Base-by-base conservation (phyloP, 2,329 filamentous ascomycete genomes). In the Fusarium sp. region DNA sequence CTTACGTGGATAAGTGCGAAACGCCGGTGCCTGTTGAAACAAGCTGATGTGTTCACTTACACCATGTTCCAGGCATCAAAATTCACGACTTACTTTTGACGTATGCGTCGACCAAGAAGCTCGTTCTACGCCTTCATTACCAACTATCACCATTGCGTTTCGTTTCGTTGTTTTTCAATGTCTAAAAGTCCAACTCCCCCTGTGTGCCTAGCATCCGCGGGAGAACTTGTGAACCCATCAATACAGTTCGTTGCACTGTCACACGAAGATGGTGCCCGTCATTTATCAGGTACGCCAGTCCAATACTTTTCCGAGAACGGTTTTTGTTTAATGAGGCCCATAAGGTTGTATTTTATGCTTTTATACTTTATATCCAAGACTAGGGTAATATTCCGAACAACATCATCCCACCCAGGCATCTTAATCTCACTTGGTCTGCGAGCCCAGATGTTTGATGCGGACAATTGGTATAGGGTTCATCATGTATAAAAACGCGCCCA, bases 1-100 rank as follows among this genome's bases (percentile, higher is more conserved):
- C 18, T 43, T 59, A 24, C 57, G 52, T 67, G 57, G 62, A 63
- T 58, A 26, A 22, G 15, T 49, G 33, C 42, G 52, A 58, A 49
- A 46, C 46, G 14, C 44, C 20, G 66, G 39, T 59, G 66, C 66
- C 62, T 63, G 18, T 52, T 18, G 28, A 68, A 39, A 49, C 54
- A 45, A 44, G 51, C 50, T 64, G 58, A 58, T 58, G 57, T 26
- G 49, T 50, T 45, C 58, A 66, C 40, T 62, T 51, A 26, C 42
- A 69, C 67, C 49, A 43, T 43, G 28, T 64, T 39, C 18, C 22
- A 62, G 66, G 59, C 45, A 69, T 49, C 66, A 55, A 24, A 43
- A 26, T 68, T 60, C 38, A 31, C 22, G 34, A 34, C 39, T 31
- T 39, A 28, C 7, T 31, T 24, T 26, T 26, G 20, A 50, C 18